Evolutionary conservation across 805 yeast genomes (phyloP).

Genomic region (Babjeviella inositovora): DNA sequence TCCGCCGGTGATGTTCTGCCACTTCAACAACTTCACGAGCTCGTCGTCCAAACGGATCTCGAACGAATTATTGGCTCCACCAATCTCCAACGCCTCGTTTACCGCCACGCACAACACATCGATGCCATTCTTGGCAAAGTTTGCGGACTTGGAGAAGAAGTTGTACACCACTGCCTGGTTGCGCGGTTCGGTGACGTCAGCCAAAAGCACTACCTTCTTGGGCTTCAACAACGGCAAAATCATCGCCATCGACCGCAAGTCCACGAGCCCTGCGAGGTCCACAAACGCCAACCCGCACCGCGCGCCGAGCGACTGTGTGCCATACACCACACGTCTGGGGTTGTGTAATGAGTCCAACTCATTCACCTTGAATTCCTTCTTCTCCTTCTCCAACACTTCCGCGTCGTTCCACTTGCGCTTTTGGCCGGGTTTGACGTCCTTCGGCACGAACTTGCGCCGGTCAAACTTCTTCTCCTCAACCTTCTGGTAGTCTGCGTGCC

Average conservation of each 20-base stretch:
- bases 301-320: conserved; percentile 21
- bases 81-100: conserved; percentile 28
- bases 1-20: conserved; percentile 80
- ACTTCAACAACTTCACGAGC: conserved; percentile 41
- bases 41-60: conserved; percentile 57
- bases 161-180: conserved; percentile 8
- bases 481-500: conserved; percentile 8
- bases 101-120: conserved; percentile 11
- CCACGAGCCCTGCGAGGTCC: conserved; percentile 76
- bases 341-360: conserved; percentile 30
- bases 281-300: conserved; percentile 63
- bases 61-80: conserved; percentile 34
- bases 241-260: conserved; percentile 63
- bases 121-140: conserved; percentile 5
- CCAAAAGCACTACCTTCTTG: conserved; percentile 42
- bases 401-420: conserved; percentile 16
- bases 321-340: conserved; percentile 29
- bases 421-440: conserved; percentile 10
- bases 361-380: conserved; percentile 3
- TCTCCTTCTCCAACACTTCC: conserved; percentile 2
- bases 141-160: conserved; percentile 6
- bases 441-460: conserved; percentile 7
- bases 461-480: conserved; percentile 7
- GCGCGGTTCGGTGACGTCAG: conserved; percentile 18
- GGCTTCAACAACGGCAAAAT: conserved; percentile 74